phyloP scores from a whole-genome alignment of 805 yeast species.

The Nakazawaea siamensis region DNA sequence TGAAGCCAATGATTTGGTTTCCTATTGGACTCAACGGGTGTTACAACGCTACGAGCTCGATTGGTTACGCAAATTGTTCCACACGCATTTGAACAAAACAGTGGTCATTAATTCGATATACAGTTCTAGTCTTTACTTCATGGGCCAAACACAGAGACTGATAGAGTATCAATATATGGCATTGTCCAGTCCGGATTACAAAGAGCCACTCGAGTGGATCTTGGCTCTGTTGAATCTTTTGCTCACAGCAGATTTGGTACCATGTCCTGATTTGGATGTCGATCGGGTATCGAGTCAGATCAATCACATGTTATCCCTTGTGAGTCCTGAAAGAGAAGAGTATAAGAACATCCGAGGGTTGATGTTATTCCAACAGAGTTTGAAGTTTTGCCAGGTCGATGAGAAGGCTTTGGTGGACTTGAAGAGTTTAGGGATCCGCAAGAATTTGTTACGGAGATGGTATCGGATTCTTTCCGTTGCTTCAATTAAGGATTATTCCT shows the following conservation, averaged over 20 bases:
- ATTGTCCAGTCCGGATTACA: neutral
- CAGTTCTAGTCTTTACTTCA: neutral
- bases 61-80: slow-evolving; percentile 1
- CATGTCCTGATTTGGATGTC: neutral
- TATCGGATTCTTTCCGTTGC: slow-evolving; percentile 2
- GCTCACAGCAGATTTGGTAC: neutral
- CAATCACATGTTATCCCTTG: neutral
- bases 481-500: slow-evolving; percentile 1
- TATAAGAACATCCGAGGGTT: neutral
- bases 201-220: slow-evolving; percentile 3
- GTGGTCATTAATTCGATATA: slow-evolving; percentile 2
- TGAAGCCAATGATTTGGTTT: slow-evolving; percentile 5
- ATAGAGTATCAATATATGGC: too few relatives aligned
- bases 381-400: slow-evolving; percentile 1
- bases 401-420: neutral
- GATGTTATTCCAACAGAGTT: slow-evolving; percentile 2
- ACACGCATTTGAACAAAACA: neutral
- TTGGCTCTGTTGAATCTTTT: slow-evolving; percentile 2
- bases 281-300: slow-evolving; percentile 1
- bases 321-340: neutral
- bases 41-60: neutral
- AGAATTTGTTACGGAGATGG: slow-evolving; percentile 1
- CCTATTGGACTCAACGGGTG: neutral
- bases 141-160: neutral
- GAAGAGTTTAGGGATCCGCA: neutral